Percentiles rank a stretch among this genome's conserved stretches.
phyloP scores from a whole-genome alignment of 2,329 filamentous ascomycete species.

The Venturia asperata region DNA sequence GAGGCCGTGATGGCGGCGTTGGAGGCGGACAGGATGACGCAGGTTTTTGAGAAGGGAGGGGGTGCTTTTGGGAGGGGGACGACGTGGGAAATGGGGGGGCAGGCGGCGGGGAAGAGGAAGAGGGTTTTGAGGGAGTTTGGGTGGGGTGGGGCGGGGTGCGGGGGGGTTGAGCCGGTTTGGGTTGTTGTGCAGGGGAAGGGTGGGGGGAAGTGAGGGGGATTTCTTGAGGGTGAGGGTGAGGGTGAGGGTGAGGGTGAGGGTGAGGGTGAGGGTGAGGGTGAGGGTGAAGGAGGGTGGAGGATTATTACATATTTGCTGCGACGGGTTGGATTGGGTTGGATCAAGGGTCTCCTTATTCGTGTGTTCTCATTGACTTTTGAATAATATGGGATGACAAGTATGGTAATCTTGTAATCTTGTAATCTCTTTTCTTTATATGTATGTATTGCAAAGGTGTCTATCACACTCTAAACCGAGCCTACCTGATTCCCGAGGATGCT shows the following conservation, averaged over 20 bases:
- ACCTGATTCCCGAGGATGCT: too few species aligned
- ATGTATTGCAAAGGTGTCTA: too few species aligned
- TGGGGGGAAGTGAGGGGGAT: neutral
- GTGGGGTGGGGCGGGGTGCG: constrained; percentile 11
- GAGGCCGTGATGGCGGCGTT: constrained; percentile 18
- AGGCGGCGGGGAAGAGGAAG: neutral
- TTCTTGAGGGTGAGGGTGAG: neutral
- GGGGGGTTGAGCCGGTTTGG: constrained; percentile 4
- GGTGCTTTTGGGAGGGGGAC: constrained; percentile 21
- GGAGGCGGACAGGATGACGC: constrained; percentile 19
- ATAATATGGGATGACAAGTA: neutral
- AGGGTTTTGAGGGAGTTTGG: constrained; percentile 13
- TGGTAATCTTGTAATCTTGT: neutral
- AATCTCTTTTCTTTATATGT: neutral
- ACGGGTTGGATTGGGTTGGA: neutral
- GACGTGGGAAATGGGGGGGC: neutral
- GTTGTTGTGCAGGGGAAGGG: constrained; percentile 10
- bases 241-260: neutral
- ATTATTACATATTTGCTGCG: too few species aligned
- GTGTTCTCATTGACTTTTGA: neutral
- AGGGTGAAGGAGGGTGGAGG: too few species aligned
- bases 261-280: too few species aligned
- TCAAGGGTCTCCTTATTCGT: too few species aligned
- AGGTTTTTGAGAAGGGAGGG: constrained; percentile 20
- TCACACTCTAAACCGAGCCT: too few species aligned